Base-by-base conservation (phyloP, 1,284 basidiomycete species). In the Irpex lacteus region DNA sequence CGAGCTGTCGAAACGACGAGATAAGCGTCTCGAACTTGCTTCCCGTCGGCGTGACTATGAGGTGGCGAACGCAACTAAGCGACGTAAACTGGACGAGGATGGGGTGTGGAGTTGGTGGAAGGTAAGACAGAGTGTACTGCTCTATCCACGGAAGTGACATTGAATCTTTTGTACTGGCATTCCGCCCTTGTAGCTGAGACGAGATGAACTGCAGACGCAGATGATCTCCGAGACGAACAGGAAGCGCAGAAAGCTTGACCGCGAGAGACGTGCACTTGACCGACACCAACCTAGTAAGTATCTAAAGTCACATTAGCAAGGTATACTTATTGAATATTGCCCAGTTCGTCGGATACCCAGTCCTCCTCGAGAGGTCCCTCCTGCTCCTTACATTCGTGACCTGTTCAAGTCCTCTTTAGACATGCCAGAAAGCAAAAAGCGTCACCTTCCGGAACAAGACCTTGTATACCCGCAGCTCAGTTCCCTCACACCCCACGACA, bases 201-300 rank as follows among this genome's bases (percentile, higher is more conserved):
- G 87, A 61, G 89, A 91, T 68, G 87, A 90, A 56, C 77, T 95
- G n/a, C 90, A 95, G 68, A 88, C 84, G 0, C 85, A 89, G 15
- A 90, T 95, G 89, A 88, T 95, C 60, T 85, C 93, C 0, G 93
- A 95, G 68, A 86, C 88, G 13, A 94, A 91, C 69, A 81, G 92
- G 65, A 95, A 95, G 74, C 82, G 91, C 60, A 81, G 95, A 49
- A 83, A 84, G 60, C 75, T 96, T 34, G 94, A 96, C 72, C 82
- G 94, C 63, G 94, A 96, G 64, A 85, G 92, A 67, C 82, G 93
- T 62, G 80, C 83, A 0, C 68, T 87, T 2, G 94, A 95, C 69
- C 81, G 88, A n/a, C 90, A 91, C 15, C 85, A 84, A 40, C 89
- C 90, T 61, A 77, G 91, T 91, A 69, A 60, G 74, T 72, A 53